These are phyloP conservation scores for Lathyrus tuberosus DNA, from an alignment of 306 rosid species.

Conservation along the genomic window DNA sequence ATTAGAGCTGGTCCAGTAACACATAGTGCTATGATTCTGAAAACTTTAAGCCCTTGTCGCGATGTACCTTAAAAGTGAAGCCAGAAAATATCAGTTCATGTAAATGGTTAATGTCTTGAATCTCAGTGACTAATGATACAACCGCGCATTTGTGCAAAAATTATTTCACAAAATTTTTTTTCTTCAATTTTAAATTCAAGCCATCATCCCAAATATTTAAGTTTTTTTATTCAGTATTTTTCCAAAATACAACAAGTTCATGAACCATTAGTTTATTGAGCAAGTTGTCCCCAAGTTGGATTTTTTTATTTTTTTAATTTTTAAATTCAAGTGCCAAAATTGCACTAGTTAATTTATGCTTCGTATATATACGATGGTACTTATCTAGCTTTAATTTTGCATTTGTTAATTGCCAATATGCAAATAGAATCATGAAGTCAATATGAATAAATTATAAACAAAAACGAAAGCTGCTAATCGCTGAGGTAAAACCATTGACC, in stretches of 20 bases:
- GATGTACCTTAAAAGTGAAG: conserved; percentile 47
- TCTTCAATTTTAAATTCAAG: not conserved
- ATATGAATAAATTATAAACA: not conserved
- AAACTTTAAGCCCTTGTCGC: conserved; percentile 34
- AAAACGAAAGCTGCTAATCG: conserved; percentile 8
- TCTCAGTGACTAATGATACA: no score
- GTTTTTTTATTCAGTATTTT: not conserved
- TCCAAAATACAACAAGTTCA: not conserved
- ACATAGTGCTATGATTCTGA: conserved; percentile 58
- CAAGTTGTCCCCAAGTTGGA: not conserved
- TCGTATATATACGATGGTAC: not conserved
- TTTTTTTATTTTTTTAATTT: not conserved
- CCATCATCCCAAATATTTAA: not conserved
- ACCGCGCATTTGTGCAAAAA: no score
- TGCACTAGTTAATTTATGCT: not conserved
- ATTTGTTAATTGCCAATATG: conserved; percentile 36
- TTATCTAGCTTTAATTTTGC: not conserved
- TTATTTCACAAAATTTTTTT: no score
- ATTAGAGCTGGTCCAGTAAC: conserved; percentile 52
- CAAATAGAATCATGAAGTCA: conserved; percentile 35
- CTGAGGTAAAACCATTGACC: conserved; percentile 41
- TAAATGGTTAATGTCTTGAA: no score
- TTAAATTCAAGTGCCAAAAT: not conserved
- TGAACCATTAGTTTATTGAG: conserved; percentile 1
- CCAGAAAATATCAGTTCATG: not conserved